These are phyloP conservation scores for Fomitopsis betulina DNA, from an alignment of 1,284 basidiomycete genomes.

Conservation along the genomic window DNA sequence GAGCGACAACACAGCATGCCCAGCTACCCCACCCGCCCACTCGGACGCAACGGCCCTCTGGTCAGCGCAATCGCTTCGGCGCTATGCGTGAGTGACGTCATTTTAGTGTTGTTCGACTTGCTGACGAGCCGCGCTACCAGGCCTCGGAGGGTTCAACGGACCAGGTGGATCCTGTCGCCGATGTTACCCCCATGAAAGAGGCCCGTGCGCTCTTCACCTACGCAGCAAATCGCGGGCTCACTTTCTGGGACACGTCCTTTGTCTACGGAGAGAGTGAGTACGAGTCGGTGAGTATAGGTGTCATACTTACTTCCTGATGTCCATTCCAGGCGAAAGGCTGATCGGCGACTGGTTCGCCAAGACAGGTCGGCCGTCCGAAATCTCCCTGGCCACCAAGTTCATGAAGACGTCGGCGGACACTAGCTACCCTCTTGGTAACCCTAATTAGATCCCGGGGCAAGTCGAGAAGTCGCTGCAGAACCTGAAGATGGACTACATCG, in stretches of 20 bases:
- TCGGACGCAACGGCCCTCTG: slow-evolving; percentile 11
- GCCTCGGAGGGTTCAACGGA: slow-evolving; percentile 18
- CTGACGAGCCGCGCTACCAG: background rate
- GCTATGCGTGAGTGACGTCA: slow-evolving; percentile 16
- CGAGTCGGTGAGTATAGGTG: too few species aligned
- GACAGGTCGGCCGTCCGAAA: slow-evolving; percentile 29
- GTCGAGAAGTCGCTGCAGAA: slow-evolving; percentile 32
- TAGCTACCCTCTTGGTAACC: background rate
- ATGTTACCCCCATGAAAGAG: slow-evolving; percentile 19
- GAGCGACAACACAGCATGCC: too few species aligned
- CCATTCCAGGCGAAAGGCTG: background rate
- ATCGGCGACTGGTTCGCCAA: slow-evolving; percentile 28
- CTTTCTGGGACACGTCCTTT: slow-evolving; percentile 28
- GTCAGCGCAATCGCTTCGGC: slow-evolving; percentile 25
- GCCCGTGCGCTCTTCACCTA: slow-evolving; percentile 19
- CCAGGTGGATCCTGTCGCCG: slow-evolving; percentile 5
- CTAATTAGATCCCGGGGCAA: slow-evolving; percentile 19
- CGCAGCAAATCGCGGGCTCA: slow-evolving; percentile 1
- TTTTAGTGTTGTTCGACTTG: background rate
- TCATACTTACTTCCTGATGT: too few species aligned
- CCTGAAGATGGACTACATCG: slow-evolving; percentile 33
- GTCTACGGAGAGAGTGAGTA: slow-evolving; percentile 22
- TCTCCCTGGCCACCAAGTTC: slow-evolving; percentile 46
- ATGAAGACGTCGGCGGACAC: slow-evolving; percentile 13
- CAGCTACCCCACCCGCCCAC: slow-evolving; percentile 18